These are phyloP conservation scores for Arthrobotrys megalospora DNA, from an alignment of 2,329 filamentous ascomycete species.

Conservation along the genomic window DNA sequence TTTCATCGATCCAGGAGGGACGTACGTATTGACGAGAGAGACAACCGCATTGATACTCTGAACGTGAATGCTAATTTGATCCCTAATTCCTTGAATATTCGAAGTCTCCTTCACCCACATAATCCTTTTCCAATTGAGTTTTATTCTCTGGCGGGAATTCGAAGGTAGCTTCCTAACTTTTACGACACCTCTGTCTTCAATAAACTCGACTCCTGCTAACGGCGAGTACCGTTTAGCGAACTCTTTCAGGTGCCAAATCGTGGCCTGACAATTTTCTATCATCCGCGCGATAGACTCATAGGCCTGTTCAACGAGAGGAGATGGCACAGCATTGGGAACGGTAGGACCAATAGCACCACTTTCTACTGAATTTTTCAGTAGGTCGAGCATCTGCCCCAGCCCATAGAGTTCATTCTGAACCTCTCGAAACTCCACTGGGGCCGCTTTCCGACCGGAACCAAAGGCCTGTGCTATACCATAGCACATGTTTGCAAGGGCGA, in stretches of 20 bases:
- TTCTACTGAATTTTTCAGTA: constrained; percentile 58
- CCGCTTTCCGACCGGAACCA: constrained; percentile 65
- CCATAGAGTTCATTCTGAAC: constrained; percentile 66
- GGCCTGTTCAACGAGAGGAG: constrained; percentile 36
- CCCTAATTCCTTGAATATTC: constrained; percentile 58
- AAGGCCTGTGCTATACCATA: constrained; percentile 65
- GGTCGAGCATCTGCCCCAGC: constrained; percentile 64
- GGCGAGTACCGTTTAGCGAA: constrained; percentile 55
- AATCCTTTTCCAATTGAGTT: constrained; percentile 54
- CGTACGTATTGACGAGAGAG: constrained; percentile 60
- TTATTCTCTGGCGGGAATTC: constrained; percentile 49
- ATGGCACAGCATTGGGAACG: constrained; percentile 13
- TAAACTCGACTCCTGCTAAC: constrained; percentile 49
- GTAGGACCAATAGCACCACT: constrained; percentile 35
- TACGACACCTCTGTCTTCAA: constrained; percentile 43
- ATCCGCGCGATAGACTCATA: constrained; percentile 48
- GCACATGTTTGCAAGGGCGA: constrained; percentile 65
- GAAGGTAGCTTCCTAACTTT: constrained; percentile 43
- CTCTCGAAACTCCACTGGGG: constrained; percentile 65
- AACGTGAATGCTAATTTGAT: constrained; percentile 60
- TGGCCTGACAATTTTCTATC: constrained; percentile 51
- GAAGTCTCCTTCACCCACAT: constrained; percentile 53
- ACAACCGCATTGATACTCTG: constrained; percentile 59
- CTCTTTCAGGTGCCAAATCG: constrained; percentile 50
- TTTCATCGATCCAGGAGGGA: constrained; percentile 20